These are phyloP conservation scores for Amauroascus niger DNA, from an alignment of 2,329 filamentous ascomycete species.

Conservation along the genomic window DNA sequence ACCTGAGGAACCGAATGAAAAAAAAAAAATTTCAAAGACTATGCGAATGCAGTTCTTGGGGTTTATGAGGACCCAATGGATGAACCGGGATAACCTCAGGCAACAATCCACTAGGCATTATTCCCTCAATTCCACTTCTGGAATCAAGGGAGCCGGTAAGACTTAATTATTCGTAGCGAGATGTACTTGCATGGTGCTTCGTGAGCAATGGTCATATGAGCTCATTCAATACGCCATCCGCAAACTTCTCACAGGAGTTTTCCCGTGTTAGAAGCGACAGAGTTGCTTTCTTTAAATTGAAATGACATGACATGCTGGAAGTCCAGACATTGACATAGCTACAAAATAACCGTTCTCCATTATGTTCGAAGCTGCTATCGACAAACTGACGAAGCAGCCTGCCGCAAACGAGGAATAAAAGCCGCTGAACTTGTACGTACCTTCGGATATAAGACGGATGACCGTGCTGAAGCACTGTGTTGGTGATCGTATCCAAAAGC, in stretches of 20 bases:
- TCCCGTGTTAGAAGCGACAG: slow-evolving; percentile 15
- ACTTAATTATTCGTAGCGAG: background rate
- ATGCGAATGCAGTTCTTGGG: background rate
- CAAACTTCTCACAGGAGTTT: background rate
- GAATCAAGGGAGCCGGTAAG: background rate
- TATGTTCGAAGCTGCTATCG: slow-evolving; percentile 29
- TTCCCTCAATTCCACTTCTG: background rate
- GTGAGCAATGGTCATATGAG: slow-evolving; percentile 4
- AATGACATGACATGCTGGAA: slow-evolving; percentile 18
- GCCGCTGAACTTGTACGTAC: slow-evolving; percentile 31
- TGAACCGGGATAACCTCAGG: background rate
- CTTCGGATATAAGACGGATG: slow-evolving; percentile 42
- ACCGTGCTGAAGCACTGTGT: slow-evolving; percentile 35
- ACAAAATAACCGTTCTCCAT: slow-evolving; percentile 30
- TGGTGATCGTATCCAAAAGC: slow-evolving; percentile 45
- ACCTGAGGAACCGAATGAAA: background rate
- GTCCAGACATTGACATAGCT: slow-evolving; percentile 27
- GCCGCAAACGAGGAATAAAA: slow-evolving; percentile 16
- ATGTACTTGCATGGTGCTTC: background rate
- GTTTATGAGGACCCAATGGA: background rate
- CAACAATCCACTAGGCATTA: background rate
- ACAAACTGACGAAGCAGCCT: slow-evolving; percentile 18
- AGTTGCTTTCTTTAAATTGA: slow-evolving; percentile 26
- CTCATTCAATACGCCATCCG: background rate
- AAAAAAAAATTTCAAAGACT: background rate